Conservation (phyloP, 2,329 filamentous ascomycete genomes). For the Trichoderma pleuroti region DNA sequence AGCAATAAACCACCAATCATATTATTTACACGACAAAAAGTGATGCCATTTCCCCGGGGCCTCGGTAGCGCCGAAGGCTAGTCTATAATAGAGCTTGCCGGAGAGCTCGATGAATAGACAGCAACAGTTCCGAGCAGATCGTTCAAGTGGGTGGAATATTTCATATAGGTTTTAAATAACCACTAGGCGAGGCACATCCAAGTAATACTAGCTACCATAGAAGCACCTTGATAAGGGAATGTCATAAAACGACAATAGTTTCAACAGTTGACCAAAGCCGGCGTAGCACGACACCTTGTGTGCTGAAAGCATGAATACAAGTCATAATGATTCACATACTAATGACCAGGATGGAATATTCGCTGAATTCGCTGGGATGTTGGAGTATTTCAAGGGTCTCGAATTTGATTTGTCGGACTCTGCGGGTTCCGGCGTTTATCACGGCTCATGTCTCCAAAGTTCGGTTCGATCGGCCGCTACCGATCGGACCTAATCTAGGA, state of each 20-base stretch:
- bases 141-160: rapidly evolving
- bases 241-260: neutral
- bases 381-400: neutral
- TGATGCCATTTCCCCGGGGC: neutral
- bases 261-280: neutral
- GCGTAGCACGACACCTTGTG: neutral
- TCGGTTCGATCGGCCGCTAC: neutral
- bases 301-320: neutral
- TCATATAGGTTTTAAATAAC: neutral
- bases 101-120: neutral
- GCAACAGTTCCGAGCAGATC: neutral
- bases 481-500: neutral
- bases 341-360: neutral
- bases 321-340: neutral
- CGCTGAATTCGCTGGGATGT: neutral
- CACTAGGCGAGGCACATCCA: neutral
- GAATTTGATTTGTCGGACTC: neutral
- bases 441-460: neutral
- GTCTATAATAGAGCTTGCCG: neutral
- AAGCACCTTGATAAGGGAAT: neutral
- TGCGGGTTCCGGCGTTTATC: neutral
- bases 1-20: neutral
- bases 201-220: neutral
- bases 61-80: neutral
- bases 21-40: neutral